Conservation (phyloP, 257 asterid genomes). For the Salvia rosmarinus region DNA sequence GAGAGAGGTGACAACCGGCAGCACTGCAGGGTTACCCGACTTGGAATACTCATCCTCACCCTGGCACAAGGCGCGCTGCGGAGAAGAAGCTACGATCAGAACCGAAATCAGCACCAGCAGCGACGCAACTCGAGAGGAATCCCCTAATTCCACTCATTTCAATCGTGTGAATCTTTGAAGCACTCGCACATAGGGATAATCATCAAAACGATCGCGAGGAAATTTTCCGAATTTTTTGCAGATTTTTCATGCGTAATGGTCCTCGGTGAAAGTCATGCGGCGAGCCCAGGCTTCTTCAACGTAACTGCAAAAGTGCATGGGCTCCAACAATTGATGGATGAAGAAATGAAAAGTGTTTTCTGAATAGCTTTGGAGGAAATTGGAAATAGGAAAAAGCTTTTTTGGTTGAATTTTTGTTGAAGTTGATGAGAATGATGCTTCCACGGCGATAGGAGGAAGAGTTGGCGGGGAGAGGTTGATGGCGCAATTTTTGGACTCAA, state of each 20-base stretch:
- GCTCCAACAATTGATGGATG: conserved; percentile 28
- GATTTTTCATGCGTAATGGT: conserved; percentile 3
- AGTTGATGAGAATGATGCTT: conserved; percentile 44
- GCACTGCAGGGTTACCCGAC: conserved; percentile 52
- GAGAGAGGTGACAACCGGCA: conserved; percentile 65
- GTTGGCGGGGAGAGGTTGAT: conserved; percentile 82
- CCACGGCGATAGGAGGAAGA: conserved; percentile 67
- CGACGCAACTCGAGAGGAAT: conserved; percentile 59
- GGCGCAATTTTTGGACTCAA: conserved; percentile 54
- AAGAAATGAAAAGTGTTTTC: conserved; percentile 4
- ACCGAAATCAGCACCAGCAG: conserved; percentile 52
- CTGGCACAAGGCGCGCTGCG: conserved; percentile 49
- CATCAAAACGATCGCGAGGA: conserved; percentile 33
- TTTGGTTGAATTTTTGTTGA: conserved; percentile 41
- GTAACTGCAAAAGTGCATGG: conserved; percentile 20
- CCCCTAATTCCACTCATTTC: conserved; percentile 79
- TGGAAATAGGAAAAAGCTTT: conserved; percentile 32
- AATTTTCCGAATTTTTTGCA: not conserved
- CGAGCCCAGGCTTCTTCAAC: conserved; percentile 26
- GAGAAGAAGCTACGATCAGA: conserved; percentile 46
- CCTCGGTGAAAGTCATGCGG: conserved; percentile 7
- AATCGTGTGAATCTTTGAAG: conserved; percentile 42
- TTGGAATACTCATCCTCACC: conserved; percentile 54
- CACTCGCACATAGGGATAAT: conserved; percentile 43
- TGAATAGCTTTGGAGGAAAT: conserved; percentile 2